Percentiles rank a stretch among this genome's conserved stretches.
Conservation (phyloP, 192 early-diverging fungal species). For the Entrophospora sp. region DNA sequence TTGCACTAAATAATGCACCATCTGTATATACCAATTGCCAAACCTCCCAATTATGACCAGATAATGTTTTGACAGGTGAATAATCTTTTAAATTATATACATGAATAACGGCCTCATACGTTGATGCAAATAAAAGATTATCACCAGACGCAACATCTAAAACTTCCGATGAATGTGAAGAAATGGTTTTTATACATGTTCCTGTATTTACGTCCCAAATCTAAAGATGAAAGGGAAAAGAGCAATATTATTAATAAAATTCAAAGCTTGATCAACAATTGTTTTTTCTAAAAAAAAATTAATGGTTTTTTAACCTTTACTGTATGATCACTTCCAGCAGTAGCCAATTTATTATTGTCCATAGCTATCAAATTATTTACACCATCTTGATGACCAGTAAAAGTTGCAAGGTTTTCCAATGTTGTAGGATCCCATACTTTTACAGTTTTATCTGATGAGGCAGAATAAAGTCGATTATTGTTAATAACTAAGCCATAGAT, state of each 20-base stretch:
- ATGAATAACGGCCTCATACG: constrained; percentile 48
- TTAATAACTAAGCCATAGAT: constrained; percentile 41
- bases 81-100: constrained; percentile 34
- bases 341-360: constrained; percentile 26
- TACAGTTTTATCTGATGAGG: constrained; percentile 45
- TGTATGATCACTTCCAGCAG: constrained; percentile 30
- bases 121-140: constrained; percentile 45
- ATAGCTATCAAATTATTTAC: constrained; percentile 42
- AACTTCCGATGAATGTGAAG: constrained; percentile 37
- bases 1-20: constrained; percentile 36
- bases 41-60: constrained; percentile 56
- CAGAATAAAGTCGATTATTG: constrained; percentile 38
- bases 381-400: constrained; percentile 44
- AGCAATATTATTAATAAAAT: too few species aligned
- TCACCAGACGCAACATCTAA: constrained; percentile 42
- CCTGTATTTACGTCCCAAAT: constrained; percentile 46
- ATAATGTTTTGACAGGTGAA: constrained; percentile 29
- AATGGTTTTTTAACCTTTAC: constrained; percentile 28
- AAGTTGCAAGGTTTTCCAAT: constrained; percentile 37
- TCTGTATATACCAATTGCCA: constrained; percentile 48
- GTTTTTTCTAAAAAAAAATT: too few species aligned
- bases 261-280: too few species aligned
- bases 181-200: constrained; percentile 34
- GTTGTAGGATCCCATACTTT: constrained; percentile 45
- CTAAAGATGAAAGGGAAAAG: constrained; percentile 13